Base-by-base conservation (phyloP, 2,329 filamentous ascomycete species). In the Colletotrichum sp. region DNA sequence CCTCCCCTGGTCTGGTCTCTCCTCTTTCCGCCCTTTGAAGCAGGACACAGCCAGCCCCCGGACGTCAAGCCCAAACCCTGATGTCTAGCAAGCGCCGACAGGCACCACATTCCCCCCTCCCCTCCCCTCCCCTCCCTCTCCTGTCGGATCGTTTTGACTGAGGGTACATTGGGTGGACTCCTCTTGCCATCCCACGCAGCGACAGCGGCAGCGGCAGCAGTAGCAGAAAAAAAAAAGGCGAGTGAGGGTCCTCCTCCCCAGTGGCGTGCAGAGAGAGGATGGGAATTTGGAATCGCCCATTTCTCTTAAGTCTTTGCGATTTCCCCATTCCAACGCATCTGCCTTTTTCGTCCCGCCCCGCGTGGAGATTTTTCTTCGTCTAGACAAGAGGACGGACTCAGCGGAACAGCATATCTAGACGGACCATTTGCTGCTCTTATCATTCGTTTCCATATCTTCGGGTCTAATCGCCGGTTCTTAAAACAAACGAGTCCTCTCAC, bases 271-370 rank as follows among this genome's bases (percentile, higher is more conserved):
- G 13, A 21, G 8, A 52, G 36, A 48, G 26, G 39, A 72, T 68
- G 69, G 72, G 55, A 64, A 68, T 72, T 72, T 72, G 69, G 69
- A 68, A 75, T 75, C 64, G 69, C 55, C 64, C 39, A 26, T 73
- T 52, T 52, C 26, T 68, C 60, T 65, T 57, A 75, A 66, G 55
- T 59, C 32, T 21, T 52, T 30, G 21, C 36, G 28, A 61, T 21
- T 24, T 32, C 59, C 67, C 60, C 61, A 43, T 67, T 39, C 24
- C 43, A 36, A n/a, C 65, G 21, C 16, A 7, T 30, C 18, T 26
- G 14, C 21, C 32, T 64, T 26, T 43, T 64, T 64, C 36, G 30
- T 32, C 55, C 55, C 55, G 21, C 59, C 24, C 24, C 34, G 61
- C 61, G 61, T 64, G 34, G 32, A 21, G 24, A 18, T 32, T 39